Conservation (phyloP, 169 alveolate species). For the Eimeria nieschulzi region DNA sequence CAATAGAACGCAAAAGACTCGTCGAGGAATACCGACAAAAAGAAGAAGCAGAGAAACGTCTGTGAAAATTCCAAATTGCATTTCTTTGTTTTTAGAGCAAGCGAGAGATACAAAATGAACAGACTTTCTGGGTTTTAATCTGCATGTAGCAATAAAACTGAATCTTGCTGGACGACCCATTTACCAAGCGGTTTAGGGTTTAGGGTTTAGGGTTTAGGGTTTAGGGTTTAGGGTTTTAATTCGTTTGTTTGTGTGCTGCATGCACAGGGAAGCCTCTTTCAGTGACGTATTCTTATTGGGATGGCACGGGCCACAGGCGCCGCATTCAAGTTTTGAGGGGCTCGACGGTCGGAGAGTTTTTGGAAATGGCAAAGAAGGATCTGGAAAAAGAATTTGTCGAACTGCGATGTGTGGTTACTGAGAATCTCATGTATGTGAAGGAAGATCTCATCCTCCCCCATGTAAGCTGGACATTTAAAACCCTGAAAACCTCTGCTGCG, state of each 20-base stretch:
- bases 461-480: background rate
- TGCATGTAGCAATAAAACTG: background rate
- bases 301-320: conserved; percentile 83
- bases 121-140: background rate
- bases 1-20: conserved; percentile 9
- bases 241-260: background rate
- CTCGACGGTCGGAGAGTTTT: conserved; percentile 77
- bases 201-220: background rate
- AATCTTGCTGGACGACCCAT: too few species aligned
- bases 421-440: conserved; percentile 80
- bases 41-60: conserved; percentile 35
- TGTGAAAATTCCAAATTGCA: background rate
- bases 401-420: conserved; percentile 67
- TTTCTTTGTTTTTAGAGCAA: background rate
- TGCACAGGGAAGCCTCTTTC: conserved; percentile 72
- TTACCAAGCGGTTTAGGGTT: too few species aligned
- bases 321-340: conserved; percentile 71
- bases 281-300: conserved; percentile 82
- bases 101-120: background rate
- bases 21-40: conserved; percentile 48
- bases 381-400: conserved; percentile 77
- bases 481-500: too few species aligned
- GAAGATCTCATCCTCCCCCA: conserved; percentile 85
- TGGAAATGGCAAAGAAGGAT: conserved; percentile 75
- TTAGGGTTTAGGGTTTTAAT: background rate